A percentile compares a stretch with the other conserved stretches of the same genome.
phyloP scores from a whole-genome alignment of 805 yeast species.

The Candida broadrunensis region DNA sequence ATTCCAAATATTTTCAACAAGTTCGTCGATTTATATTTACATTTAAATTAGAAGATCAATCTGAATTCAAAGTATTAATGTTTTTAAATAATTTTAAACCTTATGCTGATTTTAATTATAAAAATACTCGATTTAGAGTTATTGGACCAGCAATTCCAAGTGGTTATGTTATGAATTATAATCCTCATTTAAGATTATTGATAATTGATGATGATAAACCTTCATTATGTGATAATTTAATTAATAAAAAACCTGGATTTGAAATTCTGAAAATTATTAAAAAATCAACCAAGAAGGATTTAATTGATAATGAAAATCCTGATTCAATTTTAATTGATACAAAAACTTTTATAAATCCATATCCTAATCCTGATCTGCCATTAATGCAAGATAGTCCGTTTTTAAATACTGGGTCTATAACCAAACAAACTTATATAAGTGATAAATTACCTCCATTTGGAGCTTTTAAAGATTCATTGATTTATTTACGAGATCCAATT shows the following conservation, averaged over 20 bases:
- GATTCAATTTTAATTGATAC: constrained; percentile 6
- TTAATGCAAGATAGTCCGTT: constrained; percentile 3
- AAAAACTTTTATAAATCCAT: constrained; percentile 26
- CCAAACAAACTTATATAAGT: constrained; percentile 18
- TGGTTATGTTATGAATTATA: constrained; percentile 25
- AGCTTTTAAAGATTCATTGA: constrained; percentile 23
- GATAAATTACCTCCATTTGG: constrained; percentile 39
- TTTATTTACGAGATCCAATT: constrained; percentile 13
- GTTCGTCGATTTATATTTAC: constrained; percentile 26
- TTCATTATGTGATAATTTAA: constrained; percentile 31
- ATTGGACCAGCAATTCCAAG: constrained; percentile 32
- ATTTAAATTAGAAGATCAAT: constrained; percentile 16
- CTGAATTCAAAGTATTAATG: constrained; percentile 22
- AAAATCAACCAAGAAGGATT: constrained; percentile 1
- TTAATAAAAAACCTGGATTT: constrained; percentile 26
- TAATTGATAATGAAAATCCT: neutral
- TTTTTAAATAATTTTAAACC: constrained; percentile 37
- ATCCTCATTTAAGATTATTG: constrained; percentile 31
- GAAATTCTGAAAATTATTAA: constrained; percentile 18
- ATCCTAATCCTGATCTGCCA: constrained; percentile 17
- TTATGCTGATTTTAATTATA: constrained; percentile 37
- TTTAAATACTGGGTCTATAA: constrained; percentile 1
- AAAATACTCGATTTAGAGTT: constrained; percentile 34
- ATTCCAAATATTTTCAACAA: constrained; percentile 22
- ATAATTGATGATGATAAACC: constrained; percentile 33